phyloP scores from a whole-genome alignment of 306 rosid species.

The Sicyos edulis region DNA sequence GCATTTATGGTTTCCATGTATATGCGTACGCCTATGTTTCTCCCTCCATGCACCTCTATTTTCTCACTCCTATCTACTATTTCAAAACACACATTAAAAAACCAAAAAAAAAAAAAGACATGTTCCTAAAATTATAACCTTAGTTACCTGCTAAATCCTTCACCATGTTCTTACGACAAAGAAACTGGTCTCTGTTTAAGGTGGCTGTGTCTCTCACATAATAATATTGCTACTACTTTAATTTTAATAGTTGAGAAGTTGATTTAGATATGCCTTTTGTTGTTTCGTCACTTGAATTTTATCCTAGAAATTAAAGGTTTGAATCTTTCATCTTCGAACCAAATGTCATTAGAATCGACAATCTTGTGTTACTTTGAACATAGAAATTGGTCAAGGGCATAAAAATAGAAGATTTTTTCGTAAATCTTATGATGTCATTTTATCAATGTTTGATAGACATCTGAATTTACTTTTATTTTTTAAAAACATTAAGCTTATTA shows the following conservation, averaged over 20 bases:
- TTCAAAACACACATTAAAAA: neutral
- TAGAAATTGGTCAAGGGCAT: too few relatives aligned
- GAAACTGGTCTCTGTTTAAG: neutral
- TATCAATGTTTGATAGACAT: too few relatives aligned
- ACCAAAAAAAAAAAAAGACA: neutral
- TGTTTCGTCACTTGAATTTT: too few relatives aligned
- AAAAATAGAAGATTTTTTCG: too few relatives aligned
- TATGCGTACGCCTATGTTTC: slow-evolving; percentile 14
- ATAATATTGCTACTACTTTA: neutral
- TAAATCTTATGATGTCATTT: too few relatives aligned
- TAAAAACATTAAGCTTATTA: too few relatives aligned
- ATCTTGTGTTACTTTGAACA: neutral
- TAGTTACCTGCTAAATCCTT: neutral
- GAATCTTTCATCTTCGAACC: neutral
- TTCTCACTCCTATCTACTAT: neutral
- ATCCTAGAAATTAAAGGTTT: neutral
- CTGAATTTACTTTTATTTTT: too few relatives aligned
- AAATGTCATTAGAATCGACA: too few relatives aligned
- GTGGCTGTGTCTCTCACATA: too few relatives aligned
- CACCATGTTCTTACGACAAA: neutral
- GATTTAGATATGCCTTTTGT: neutral
- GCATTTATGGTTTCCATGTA: slow-evolving; percentile 20
- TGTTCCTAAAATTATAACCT: neutral
- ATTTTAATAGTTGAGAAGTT: too few relatives aligned
- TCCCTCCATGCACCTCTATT: slow-evolving; percentile 20